Evolutionary conservation across 805 yeast genomes (phyloP), one percentile per base, ranked within the genome.

Genomic region (Maudiozyma barnettii): DNA sequence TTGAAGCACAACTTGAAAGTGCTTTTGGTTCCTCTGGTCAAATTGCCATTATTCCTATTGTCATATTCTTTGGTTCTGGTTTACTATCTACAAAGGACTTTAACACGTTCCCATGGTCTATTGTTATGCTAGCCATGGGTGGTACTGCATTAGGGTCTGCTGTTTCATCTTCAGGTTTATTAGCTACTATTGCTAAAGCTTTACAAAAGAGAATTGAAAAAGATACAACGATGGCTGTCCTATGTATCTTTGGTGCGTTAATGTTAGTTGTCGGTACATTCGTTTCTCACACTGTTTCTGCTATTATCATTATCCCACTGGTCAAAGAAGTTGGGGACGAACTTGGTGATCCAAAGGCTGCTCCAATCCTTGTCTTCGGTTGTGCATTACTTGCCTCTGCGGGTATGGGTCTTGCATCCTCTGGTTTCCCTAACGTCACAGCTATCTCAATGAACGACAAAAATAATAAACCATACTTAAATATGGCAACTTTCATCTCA

Each of bases 341-440:
- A 35, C 65, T 84, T 60, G 73, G 79, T 2, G 77, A 75, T 31
- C 85, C 90, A 3, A 95, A 86, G 58, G 91, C 97, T 20, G 67
- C 73, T 1, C 67, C 67, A 7, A 54, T 69, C 26, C 52, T 71
- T 44, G 67, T 70, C 44, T 70, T 71, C 44, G 70, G 71, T 41
- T 64, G 69, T 49, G 75, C 89, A 36, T 63, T 90, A 44, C 67
- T 91, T 54, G 82, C 95, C 18, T 89, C 97, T 0, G 84, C 86
- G 46, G 99, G 98, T 49, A 93, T 91, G 98, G 98, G 96, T 5
- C 73, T 91, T 48, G 97, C 98, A 2, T 90, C 98, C 0, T 83
- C 95, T 0, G 98, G 99, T 0, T 93, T 93, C 74, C 99, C 99
- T n/a, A 91, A 93, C 60, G 96, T 93, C 35, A 90, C 98, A 0